Conservation (phyloP, 768 basidiomycete genomes). For the Imleria badia region DNA sequence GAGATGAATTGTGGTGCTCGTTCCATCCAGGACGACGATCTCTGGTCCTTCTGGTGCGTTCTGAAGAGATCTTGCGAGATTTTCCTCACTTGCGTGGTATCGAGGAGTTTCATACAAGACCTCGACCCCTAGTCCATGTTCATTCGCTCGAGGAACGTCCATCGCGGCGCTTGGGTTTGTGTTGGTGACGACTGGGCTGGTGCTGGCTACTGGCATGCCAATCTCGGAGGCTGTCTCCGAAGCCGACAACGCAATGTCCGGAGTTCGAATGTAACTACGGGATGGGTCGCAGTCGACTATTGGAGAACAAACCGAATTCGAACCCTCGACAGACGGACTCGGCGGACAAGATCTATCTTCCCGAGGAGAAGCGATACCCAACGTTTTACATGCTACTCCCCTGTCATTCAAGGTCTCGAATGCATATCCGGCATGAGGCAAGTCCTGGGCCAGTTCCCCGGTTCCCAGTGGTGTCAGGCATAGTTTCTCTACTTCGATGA, state of each 20-base stretch:
- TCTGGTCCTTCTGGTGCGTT: not conserved
- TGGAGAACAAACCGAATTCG: not conserved
- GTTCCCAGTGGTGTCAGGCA: not conserved
- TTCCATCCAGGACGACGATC: not conserved
- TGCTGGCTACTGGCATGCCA: not conserved
- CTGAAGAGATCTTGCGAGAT: not conserved
- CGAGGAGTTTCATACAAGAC: constrained; percentile 1
- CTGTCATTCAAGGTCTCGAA: not conserved
- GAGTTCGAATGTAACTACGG: not conserved
- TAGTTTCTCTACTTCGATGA: not conserved
- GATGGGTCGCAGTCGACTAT: not conserved
- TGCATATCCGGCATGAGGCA: not conserved
- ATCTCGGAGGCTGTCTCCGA: not conserved
- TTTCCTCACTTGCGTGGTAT: no score
- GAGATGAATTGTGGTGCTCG: not conserved
- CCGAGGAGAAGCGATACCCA: not conserved
- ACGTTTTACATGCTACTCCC: not conserved
- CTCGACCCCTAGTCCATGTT: not conserved
- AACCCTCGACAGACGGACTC: not conserved
- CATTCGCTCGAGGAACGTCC: not conserved
- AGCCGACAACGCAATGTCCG: not conserved
- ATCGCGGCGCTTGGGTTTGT: not conserved
- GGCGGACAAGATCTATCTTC: not conserved
- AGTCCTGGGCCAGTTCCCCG: not conserved
- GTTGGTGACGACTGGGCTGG: not conserved